Evolutionary conservation across 2,329 filamentous ascomycete species (phyloP).

Genomic region (Fusarium udum): DNA sequence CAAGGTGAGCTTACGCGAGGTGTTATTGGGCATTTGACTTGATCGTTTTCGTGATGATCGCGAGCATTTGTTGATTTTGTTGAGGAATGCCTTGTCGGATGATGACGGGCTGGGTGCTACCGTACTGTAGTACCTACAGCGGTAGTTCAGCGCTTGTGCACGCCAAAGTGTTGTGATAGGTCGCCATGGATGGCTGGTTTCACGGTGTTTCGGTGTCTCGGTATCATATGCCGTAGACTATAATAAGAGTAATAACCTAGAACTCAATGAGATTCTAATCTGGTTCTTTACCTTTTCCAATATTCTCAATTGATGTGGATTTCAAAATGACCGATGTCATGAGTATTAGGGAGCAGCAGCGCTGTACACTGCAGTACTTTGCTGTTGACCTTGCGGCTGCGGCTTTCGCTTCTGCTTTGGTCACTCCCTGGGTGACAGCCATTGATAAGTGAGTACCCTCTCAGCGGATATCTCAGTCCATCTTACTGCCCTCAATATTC

Average conservation of each 20-base stretch:
- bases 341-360: slow-evolving; percentile 36
- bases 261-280: neutral
- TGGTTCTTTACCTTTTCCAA: neutral
- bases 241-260: slow-evolving; percentile 20
- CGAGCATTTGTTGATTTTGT: slow-evolving; percentile 17
- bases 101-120: neutral
- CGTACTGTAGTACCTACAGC: neutral
- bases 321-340: slow-evolving; percentile 39
- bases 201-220: slow-evolving; percentile 13
- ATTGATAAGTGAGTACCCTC: slow-evolving; percentile 37
- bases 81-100: slow-evolving; percentile 13
- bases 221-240: neutral
- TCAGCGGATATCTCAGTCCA: fast-evolving
- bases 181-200: slow-evolving; percentile 1
- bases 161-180: neutral
- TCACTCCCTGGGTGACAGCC: slow-evolving; percentile 42
- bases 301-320: neutral
- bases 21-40: neutral
- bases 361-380: slow-evolving; percentile 40
- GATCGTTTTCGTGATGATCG: slow-evolving; percentile 28
- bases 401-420: slow-evolving; percentile 37
- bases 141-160: neutral
- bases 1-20: slow-evolving; percentile 6
- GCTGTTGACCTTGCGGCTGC: slow-evolving; percentile 38
- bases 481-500: fast-evolving